A percentile compares a stretch with the other conserved stretches of the same genome.
These are phyloP conservation scores for Colletotrichum somersetense DNA, from an alignment of 2,329 filamentous ascomycete species.

Conservation along the genomic window DNA sequence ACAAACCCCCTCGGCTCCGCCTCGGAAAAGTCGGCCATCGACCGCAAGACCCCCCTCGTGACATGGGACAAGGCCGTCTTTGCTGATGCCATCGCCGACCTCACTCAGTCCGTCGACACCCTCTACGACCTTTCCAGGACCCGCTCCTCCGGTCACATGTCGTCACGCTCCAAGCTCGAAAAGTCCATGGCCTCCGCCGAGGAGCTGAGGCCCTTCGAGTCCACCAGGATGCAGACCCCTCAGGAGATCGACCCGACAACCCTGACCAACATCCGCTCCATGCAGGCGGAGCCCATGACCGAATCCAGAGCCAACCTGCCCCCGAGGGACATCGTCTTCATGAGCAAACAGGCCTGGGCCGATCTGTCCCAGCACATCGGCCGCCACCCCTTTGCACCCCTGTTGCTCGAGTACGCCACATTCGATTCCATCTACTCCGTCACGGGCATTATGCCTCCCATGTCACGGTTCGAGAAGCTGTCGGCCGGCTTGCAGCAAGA, in stretches of 20 bases:
- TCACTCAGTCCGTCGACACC: constrained; percentile 83
- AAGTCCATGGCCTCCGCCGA: constrained; percentile 56
- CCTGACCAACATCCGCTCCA: constrained; percentile 62
- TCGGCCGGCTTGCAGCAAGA: constrained; percentile 69
- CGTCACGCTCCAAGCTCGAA: constrained; percentile 51
- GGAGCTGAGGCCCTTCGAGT: constrained; percentile 67
- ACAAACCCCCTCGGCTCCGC: constrained; percentile 58
- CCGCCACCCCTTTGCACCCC: constrained; percentile 62
- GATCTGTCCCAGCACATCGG: constrained; percentile 59
- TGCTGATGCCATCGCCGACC: constrained; percentile 78
- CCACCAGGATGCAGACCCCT: constrained; percentile 71
- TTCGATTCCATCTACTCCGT: constrained; percentile 73
- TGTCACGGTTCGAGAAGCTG: constrained; percentile 74
- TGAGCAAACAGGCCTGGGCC: constrained; percentile 64
- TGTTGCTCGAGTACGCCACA: constrained; percentile 79
- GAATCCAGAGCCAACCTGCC: constrained; percentile 46
- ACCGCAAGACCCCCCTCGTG: constrained; percentile 68
- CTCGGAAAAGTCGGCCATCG: constrained; percentile 55
- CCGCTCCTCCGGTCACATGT: constrained; percentile 61
- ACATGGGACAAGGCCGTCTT: constrained; percentile 80
- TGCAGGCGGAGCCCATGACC: constrained; percentile 52
- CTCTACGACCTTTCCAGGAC: constrained; percentile 82
- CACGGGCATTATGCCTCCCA: constrained; percentile 73
- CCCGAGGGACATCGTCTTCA: constrained; percentile 61
- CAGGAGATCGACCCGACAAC: constrained; percentile 69